Evolutionary conservation across 2,329 filamentous ascomycete genomes (phyloP).

Genomic region (Pseudogymnoascus sp.): DNA sequence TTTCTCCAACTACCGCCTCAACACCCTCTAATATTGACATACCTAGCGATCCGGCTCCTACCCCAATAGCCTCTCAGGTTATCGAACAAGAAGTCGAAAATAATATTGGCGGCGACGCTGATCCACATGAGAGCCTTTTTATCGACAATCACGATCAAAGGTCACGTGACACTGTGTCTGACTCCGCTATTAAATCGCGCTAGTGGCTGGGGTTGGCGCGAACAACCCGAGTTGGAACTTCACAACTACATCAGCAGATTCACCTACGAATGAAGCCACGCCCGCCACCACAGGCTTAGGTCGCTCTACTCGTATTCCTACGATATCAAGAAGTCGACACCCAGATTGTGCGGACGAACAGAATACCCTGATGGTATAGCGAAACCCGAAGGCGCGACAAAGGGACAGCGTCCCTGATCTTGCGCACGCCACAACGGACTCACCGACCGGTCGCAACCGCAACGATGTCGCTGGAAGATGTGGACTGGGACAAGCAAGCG

Average conservation of each 20-base stretch:
- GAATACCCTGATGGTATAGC: slow-evolving; percentile 6
- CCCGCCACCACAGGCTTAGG: not conserved
- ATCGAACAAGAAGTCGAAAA: too few relatives aligned
- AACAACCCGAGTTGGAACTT: slow-evolving; percentile 2
- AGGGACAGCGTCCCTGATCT: not conserved
- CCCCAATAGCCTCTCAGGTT: too few relatives aligned
- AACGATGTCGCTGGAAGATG: slow-evolving; percentile 20
- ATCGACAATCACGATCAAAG: too few relatives aligned
- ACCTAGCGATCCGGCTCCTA: too few relatives aligned
- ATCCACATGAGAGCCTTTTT: too few relatives aligned
- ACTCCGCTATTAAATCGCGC: slow-evolving; percentile 6
- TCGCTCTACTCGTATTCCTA: slow-evolving; percentile 1
- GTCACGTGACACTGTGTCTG: not conserved
- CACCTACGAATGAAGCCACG: not conserved
- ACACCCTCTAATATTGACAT: too few relatives aligned
- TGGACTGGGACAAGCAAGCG: slow-evolving; percentile 38
- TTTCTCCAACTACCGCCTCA: too few relatives aligned
- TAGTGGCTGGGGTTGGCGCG: slow-evolving; percentile 8
- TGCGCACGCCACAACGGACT: slow-evolving; percentile 1
- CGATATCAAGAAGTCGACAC: not conserved
- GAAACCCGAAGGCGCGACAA: not conserved
- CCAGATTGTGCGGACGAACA: not conserved
- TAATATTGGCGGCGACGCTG: too few relatives aligned
- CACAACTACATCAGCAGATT: slow-evolving; percentile 8
- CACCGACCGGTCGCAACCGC: not conserved